Evolutionary conservation across 305 asterid genomes (phyloP).

Genomic region (Plantago coronopus): DNA sequence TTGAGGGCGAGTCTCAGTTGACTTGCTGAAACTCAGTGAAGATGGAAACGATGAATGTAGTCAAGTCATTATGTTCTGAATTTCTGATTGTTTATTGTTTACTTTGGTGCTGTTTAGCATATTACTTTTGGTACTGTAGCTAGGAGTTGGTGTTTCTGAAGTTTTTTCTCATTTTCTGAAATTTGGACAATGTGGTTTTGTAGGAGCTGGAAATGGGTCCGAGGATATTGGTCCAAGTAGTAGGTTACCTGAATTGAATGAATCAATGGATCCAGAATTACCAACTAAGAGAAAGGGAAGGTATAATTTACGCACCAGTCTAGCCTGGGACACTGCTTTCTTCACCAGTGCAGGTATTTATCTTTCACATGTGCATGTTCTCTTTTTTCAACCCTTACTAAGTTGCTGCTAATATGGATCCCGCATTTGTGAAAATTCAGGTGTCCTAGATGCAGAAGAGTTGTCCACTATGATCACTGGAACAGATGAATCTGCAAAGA

Average conservation of each 20-base stretch:
- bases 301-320: constrained; percentile 86
- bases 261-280: constrained; percentile 56
- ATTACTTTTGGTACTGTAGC: too few relatives aligned
- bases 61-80: too few relatives aligned
- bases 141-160: too few relatives aligned
- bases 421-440: constrained; percentile 30
- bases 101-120: too few relatives aligned
- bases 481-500: constrained; percentile 43
- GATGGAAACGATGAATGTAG: too few relatives aligned
- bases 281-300: constrained; percentile 43
- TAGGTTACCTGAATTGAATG: constrained; percentile 45
- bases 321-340: constrained; percentile 98
- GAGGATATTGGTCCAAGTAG: constrained; percentile 24
- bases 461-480: constrained; percentile 67
- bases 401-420: constrained; percentile 9
- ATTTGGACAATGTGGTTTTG: constrained; percentile 16
- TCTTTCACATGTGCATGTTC: constrained; percentile 10
- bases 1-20: too few relatives aligned
- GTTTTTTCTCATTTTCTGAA: too few relatives aligned
- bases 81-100: too few relatives aligned
- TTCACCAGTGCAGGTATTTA: constrained; percentile 81
- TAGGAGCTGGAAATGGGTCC: constrained; percentile 24
- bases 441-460: constrained; percentile 87
- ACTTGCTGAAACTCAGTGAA: too few relatives aligned
- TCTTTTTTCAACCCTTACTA: not conserved